phyloP scores from a whole-genome alignment of 148 eudicot genomes.

The Cornus kousa region DNA sequence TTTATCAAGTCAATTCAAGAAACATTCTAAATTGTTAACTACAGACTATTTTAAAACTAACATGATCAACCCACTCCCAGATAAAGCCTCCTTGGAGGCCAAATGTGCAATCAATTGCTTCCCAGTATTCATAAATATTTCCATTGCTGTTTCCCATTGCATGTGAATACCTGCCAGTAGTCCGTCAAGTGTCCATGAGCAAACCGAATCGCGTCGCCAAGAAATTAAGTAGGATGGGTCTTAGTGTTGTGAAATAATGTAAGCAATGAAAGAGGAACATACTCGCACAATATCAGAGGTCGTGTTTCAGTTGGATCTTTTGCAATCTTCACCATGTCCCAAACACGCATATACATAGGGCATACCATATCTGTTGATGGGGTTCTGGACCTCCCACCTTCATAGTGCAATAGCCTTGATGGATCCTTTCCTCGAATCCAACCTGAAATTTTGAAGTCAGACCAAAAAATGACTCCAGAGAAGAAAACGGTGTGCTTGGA shows the following conservation, averaged over 20 bases:
- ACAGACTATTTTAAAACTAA: conserved; percentile 14
- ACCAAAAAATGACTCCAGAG: conserved; percentile 6
- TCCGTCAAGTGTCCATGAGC: conserved; percentile 5
- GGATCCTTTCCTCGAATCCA: conserved; percentile 92
- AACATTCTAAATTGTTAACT: neutral
- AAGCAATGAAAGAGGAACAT: conserved; percentile 29
- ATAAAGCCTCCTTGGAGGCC: conserved; percentile 99
- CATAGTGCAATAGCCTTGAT: conserved; percentile 85
- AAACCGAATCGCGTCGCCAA: conserved; percentile 3
- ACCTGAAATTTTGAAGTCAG: conserved; percentile 47
- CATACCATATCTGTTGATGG: conserved; percentile 93
- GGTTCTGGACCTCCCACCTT: conserved; percentile 96
- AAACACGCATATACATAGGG: conserved; percentile 98
- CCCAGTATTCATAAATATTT: conserved; percentile 80
- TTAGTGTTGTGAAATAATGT: neutral
- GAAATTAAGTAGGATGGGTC: neutral
- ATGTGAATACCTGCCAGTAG: conserved; percentile 77
- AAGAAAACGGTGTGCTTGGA: neutral
- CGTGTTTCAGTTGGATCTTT: conserved; percentile 81
- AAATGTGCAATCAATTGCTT: conserved; percentile 88
- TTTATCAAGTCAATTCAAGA: too few relatives aligned
- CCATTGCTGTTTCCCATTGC: conserved; percentile 99
- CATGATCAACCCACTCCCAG: conserved; percentile 99
- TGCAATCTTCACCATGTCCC: conserved; percentile 84
- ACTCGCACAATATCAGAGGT: conserved; percentile 98